Evolutionary conservation across 257 asterid genomes (phyloP).

Genomic region (Solanum ahanhuiri): DNA sequence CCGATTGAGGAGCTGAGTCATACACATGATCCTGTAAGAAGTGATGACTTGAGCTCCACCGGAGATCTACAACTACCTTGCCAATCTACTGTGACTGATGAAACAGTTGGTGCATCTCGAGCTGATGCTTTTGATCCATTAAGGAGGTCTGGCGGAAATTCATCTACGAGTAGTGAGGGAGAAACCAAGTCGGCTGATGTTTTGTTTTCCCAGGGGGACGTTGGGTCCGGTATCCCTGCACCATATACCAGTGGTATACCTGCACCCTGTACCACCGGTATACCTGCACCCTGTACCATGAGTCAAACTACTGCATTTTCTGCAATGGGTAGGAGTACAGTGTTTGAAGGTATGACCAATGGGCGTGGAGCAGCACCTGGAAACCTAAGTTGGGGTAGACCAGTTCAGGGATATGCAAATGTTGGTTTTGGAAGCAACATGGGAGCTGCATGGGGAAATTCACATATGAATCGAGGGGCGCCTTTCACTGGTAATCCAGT

Average conservation of each 20-base stretch:
- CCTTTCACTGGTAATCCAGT: constrained; percentile 28
- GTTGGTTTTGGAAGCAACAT: constrained; percentile 38
- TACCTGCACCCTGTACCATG: constrained; percentile 18
- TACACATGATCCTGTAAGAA: constrained; percentile 28
- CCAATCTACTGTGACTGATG: constrained; percentile 11
- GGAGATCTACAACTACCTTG: constrained; percentile 21
- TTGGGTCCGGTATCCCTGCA: constrained; percentile 35
- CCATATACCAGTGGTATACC: constrained; percentile 15
- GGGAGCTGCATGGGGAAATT: constrained; percentile 49
- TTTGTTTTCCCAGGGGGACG: constrained; percentile 22
- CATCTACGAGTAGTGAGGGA: constrained; percentile 79
- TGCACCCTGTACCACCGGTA: constrained; percentile 17
- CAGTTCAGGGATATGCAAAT: constrained; percentile 48
- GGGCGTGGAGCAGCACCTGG: constrained; percentile 59
- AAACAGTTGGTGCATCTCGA: constrained; percentile 19
- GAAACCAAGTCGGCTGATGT: constrained; percentile 42
- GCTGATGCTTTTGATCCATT: constrained; percentile 36
- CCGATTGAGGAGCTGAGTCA: constrained; percentile 36
- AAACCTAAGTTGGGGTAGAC: constrained; percentile 53
- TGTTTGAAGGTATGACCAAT: constrained; percentile 34
- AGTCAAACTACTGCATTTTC: constrained; percentile 28
- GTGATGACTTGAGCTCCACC: constrained; percentile 32
- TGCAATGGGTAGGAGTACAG: constrained; percentile 14
- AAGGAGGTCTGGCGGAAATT: constrained; percentile 43
- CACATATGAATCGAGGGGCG: constrained; percentile 33